Conservation (phyloP, 495 filamentous ascomycete genomes). For the Podospora pseudocomata region DNA sequence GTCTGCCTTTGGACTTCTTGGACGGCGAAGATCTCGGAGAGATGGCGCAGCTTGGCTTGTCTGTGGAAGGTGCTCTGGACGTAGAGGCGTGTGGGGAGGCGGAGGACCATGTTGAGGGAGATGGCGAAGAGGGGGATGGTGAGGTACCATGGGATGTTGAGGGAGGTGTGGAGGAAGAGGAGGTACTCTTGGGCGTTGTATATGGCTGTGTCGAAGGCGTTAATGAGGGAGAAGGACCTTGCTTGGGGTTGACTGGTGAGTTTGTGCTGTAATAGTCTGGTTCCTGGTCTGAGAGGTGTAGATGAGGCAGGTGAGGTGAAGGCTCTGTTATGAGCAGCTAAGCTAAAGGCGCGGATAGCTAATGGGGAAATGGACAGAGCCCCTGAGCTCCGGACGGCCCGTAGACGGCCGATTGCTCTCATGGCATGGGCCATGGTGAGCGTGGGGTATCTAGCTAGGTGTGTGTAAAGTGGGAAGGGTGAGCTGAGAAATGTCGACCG, state of each 20-base stretch:
- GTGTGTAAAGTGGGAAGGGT: background rate
- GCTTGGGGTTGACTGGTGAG: background rate
- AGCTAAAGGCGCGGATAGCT: background rate
- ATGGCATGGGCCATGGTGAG: conserved; percentile 1
- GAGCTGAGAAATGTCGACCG: background rate
- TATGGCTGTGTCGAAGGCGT: conserved; percentile 44
- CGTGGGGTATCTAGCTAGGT: background rate
- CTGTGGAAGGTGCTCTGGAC: conserved; percentile 40
- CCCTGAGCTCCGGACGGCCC: background rate
- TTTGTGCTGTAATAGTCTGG: background rate
- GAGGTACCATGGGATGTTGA: conserved; percentile 64
- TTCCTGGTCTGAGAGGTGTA: background rate
- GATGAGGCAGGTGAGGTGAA: conserved; percentile 1
- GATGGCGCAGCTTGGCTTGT: conserved; percentile 36
- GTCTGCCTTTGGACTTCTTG: no score
- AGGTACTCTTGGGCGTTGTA: conserved; percentile 54
- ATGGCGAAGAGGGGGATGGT: conserved; percentile 69
- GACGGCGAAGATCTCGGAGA: no score
- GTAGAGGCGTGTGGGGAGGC: conserved; percentile 59
- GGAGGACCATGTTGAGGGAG: conserved; percentile 54
- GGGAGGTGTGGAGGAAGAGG: conserved; percentile 56
- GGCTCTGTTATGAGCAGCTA: background rate
- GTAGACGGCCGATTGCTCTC: conserved; percentile 3
- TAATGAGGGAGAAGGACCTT: conserved; percentile 9
- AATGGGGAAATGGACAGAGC: background rate